Evolutionary conservation across 2,329 filamentous ascomycete species (phyloP), one percentile per base, ranked within the genome.

Genomic region (Fusarium coffeatum): DNA sequence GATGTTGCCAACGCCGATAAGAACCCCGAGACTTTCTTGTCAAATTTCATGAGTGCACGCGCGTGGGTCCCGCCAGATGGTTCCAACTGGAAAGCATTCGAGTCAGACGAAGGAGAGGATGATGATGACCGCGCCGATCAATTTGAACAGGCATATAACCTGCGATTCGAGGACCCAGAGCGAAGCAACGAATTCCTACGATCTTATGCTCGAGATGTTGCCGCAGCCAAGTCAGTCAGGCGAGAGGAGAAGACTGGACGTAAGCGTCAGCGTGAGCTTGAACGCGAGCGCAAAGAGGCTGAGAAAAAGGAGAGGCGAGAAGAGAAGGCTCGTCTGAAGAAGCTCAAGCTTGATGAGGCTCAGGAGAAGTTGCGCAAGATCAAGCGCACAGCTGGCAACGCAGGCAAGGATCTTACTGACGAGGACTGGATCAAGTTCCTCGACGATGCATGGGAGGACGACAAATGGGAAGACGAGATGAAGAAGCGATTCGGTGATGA

Each of bases 391-490:
- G 95, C 94, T 9, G 96, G 96, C 5, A 80, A 96, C 27, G 89
- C 84, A 34, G 91, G 91, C 62, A 89, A 90, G 80, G 82, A 81
- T 37, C 80, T 89, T 30, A 83, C 89, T 12, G 89, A 97, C 28
- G 90, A 95, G 42, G 92, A 97, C 61, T 97, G 94, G 92, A 85
- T 91, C 61, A 88, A 89, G 66, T 90, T 99, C 73, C 85, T 99
- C 22, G 93, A 98, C 63, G 93, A 91, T 20, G 92, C 92, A 20
- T 99, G 93, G 89, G 93, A 97, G 67, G 90, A 97, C 76, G 89
- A 93, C 56, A 88, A 90, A 74, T 99, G 95, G 94, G 94, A 98
- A 76, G 83, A 89, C 67, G 93, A 96, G 81, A 98, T 99, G 94
- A 87, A 87, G 76, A 92, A 90, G 78, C 87, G 90, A 18, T 99